Evolutionary conservation across 1,139 yeast genomes (phyloP).

Genomic region (Suhomyces taliae): DNA sequence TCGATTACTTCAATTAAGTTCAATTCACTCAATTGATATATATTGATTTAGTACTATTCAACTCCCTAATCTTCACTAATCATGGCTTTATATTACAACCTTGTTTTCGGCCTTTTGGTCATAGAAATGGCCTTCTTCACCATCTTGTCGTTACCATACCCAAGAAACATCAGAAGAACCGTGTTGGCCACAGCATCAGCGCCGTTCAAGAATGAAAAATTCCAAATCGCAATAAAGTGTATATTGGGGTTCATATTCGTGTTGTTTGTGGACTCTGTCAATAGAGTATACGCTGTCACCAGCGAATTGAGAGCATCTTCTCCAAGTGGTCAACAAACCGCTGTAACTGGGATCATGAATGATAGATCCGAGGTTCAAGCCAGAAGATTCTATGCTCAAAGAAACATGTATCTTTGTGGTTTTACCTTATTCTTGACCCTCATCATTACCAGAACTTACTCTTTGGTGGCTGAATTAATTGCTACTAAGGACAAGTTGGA

Average conservation of each 20-base stretch:
- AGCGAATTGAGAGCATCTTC: slow-evolving; percentile 50
- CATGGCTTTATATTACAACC: slow-evolving; percentile 74
- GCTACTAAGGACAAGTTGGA: slow-evolving; percentile 61
- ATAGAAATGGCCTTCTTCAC: slow-evolving; percentile 82
- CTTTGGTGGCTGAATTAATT: slow-evolving; percentile 74
- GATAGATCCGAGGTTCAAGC: slow-evolving; percentile 84
- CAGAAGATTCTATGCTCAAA: slow-evolving; percentile 90
- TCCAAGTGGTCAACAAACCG: slow-evolving; percentile 16
- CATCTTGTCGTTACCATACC: slow-evolving; percentile 81
- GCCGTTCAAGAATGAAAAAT: slow-evolving; percentile 70
- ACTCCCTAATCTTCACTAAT: slow-evolving; percentile 8
- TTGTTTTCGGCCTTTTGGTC: slow-evolving; percentile 74
- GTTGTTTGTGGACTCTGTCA: slow-evolving; percentile 84
- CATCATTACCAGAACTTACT: slow-evolving; percentile 83
- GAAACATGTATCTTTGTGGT: slow-evolving; percentile 96
- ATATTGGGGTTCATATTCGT: slow-evolving; percentile 80
- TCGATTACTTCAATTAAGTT: neutral
- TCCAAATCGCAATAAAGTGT: slow-evolving; percentile 79
- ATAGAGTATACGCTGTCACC: slow-evolving; percentile 73
- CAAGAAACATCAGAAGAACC: slow-evolving; percentile 69
- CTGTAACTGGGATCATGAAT: slow-evolving; percentile 30
- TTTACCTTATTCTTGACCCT: slow-evolving; percentile 88
- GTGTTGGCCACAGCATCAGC: slow-evolving; percentile 62
- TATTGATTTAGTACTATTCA: neutral
- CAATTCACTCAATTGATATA: neutral